Conservation (phyloP, 169 alveolate species). For the Cryptosporidium canis region DNA sequence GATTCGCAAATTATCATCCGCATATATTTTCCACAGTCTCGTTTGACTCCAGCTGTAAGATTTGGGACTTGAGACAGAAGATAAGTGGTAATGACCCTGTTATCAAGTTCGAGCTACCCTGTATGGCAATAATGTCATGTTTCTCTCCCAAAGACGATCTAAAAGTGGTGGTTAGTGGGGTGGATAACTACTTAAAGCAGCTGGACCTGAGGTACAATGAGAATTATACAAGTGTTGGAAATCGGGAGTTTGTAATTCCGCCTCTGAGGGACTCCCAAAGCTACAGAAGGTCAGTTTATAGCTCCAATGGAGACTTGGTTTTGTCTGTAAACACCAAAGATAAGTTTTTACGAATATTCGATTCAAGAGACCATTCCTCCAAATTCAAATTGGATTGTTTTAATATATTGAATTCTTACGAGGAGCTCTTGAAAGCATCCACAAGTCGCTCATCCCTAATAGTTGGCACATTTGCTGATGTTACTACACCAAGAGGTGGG, state of each 20-base stretch:
- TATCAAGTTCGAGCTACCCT: constrained; percentile 72
- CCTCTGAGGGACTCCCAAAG: constrained; percentile 23
- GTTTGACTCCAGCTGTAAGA: constrained; percentile 76
- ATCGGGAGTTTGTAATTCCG: background rate
- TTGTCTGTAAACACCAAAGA: constrained; percentile 27
- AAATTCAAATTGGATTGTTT: background rate
- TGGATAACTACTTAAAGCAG: constrained; percentile 48
- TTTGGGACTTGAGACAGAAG: constrained; percentile 78
- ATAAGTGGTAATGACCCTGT: constrained; percentile 66
- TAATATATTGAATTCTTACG: background rate
- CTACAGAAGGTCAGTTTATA: constrained; percentile 38
- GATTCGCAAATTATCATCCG: constrained; percentile 75
- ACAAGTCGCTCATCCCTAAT: background rate
- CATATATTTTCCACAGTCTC: constrained; percentile 77
- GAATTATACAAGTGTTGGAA: background rate
- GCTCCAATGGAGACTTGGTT: constrained; percentile 14
- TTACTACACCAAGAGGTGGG: background rate
- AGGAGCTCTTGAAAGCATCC: background rate
- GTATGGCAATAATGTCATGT: constrained; percentile 76
- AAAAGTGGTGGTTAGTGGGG: constrained; percentile 51
- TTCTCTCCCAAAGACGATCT: constrained; percentile 74
- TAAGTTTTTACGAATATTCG: background rate
- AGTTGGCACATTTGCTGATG: background rate
- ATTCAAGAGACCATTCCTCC: background rate
- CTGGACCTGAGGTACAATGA: constrained; percentile 46